Evolutionary conservation across 2,329 filamentous ascomycete genomes (phyloP).

Genomic region (Periconia macrospinosa): DNA sequence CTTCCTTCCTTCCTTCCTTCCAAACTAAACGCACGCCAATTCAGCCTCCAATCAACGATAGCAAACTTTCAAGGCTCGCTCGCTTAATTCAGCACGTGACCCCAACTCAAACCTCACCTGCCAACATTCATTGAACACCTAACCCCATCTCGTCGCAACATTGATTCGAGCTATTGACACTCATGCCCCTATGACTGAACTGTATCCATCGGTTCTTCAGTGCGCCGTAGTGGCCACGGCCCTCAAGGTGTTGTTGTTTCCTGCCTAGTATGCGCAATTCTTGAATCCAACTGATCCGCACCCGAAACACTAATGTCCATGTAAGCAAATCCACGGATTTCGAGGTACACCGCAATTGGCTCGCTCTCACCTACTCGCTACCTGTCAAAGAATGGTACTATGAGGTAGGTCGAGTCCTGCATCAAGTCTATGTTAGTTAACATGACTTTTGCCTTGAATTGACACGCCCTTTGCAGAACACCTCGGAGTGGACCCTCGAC

Average conservation of each 20-base stretch:
- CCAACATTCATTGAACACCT: neutral
- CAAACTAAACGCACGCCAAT: neutral
- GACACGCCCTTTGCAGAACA: constrained; percentile 59
- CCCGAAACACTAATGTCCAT: constrained; percentile 24
- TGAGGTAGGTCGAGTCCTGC: constrained; percentile 57
- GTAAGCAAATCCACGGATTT: constrained; percentile 96
- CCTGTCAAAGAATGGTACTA: constrained; percentile 91
- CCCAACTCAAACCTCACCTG: constrained; percentile 2
- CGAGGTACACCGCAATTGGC: constrained; percentile 98
- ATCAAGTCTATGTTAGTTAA: neutral
- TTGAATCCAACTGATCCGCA: neutral
- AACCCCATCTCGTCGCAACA: constrained; percentile 17
- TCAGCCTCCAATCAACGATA: neutral
- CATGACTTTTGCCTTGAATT: neutral
- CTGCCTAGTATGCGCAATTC: constrained; percentile 75
- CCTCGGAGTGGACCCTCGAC: constrained; percentile 98
- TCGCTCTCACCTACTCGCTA: constrained; percentile 90
- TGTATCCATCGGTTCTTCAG: constrained; percentile 85
- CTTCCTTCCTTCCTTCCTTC: no score
- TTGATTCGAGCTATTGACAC: neutral
- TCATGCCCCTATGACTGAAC: constrained; percentile 66
- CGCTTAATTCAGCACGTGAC: constrained; percentile 2
- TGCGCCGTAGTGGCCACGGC: constrained; percentile 84
- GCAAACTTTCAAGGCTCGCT: neutral
- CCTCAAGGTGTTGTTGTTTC: constrained; percentile 89